Base-by-base conservation (phyloP, 176 grass and related monocot genomes). In the Puccinellia tenuiflora region DNA sequence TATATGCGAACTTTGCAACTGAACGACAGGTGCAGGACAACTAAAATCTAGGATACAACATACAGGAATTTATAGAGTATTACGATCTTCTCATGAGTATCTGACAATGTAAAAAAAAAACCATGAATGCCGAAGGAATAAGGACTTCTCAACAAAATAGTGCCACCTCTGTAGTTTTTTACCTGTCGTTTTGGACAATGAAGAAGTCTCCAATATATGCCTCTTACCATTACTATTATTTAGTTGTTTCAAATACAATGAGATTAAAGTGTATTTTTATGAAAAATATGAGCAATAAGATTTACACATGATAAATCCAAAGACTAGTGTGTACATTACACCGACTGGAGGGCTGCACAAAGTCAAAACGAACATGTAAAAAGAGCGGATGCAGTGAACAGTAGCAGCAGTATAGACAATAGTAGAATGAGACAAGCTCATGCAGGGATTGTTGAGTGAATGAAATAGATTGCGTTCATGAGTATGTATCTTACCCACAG, bases 401-500 rank as follows among this genome's bases (percentile, higher is more conserved):
- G 17, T 48, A 48, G 46, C 46, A 42, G 40, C 40, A 48, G 15
- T 48, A 48, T 48, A 48, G 46, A 15, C 46, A 14, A 48, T 63
- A 82, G 80, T 65, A 30, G 65, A 31, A 64, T 43, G 43, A 71
- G 31, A 77, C 34, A 42, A 45, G 34, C 28, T 46, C 10, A 20
- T 64, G 24, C 31, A 70, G 70, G 29, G 30, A 76, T 62, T 28
- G 5, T 52, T 22, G 3, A 73, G 43, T 46, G 66, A 72, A 64
- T 63, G 7, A 73, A 38, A 38, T 57, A 18, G 51, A 67, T 15
- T 7, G n/a, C 0, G 2, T 56, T 68, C 74, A 68, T 68, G 37
- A 30, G 51, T 22, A 26, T 26, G 35, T 51, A 3, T 79, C 92
- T 90, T 94, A 97, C 95, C 95, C 95, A 76, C 90, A 94, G 62